These are phyloP conservation scores for Hypoxylon sp. DNA, from an alignment of 2,329 filamentous ascomycete genomes.

Conservation along the genomic window DNA sequence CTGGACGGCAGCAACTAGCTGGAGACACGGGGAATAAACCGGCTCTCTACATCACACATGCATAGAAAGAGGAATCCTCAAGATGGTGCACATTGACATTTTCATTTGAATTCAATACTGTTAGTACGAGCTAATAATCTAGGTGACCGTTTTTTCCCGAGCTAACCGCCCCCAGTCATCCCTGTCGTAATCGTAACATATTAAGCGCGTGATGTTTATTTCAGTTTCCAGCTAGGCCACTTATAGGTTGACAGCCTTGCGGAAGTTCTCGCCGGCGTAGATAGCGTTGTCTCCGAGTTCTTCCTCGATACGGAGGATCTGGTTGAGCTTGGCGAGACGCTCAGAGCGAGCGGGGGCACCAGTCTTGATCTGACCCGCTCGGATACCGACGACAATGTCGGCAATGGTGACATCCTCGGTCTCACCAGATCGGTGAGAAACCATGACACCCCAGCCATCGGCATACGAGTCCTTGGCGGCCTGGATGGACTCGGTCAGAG, in stretches of 20 bases:
- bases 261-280: conserved; percentile 94
- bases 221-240: conserved; percentile 49
- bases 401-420: conserved; percentile 99
- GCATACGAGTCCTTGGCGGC: conserved; percentile 98
- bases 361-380: conserved; percentile 98
- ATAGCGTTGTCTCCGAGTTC: conserved; percentile 93
- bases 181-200: conserved; percentile 42
- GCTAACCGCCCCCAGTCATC: conserved; percentile 47
- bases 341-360: conserved; percentile 96
- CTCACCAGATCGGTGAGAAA: conserved; percentile 98
- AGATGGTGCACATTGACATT: conserved; percentile 25
- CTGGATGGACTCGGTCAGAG: conserved; percentile 98
- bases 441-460: conserved; percentile 98
- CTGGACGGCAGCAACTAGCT: conserved; percentile 14
- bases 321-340: conserved; percentile 99
- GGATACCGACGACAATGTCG: conserved; percentile 96
- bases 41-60: conserved; percentile 4
- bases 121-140: conserved; percentile 44
- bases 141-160: conserved; percentile 49
- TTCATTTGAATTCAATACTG: conserved; percentile 38
- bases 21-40: conserved; percentile 20
- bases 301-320: conserved; percentile 99
- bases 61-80: neutral
- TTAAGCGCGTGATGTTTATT: conserved; percentile 38
- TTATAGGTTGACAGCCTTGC: conserved; percentile 88